Evolutionary conservation across 306 rosid genomes (phyloP).

Genomic region (Hippophae rhamnoides): DNA sequence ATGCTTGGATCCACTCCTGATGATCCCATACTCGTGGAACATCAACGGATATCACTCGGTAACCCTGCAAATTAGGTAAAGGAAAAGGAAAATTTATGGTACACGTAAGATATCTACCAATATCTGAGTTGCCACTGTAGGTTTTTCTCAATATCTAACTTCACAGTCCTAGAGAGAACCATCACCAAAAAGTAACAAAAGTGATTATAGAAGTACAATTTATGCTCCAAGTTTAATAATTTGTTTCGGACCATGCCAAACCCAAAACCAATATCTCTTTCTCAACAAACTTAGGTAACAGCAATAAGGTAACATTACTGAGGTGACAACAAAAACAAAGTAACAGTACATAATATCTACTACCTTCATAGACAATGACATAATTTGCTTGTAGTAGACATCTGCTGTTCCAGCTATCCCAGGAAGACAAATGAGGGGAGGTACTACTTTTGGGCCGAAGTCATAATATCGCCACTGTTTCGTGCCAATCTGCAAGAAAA

Average conservation of each 20-base stretch:
- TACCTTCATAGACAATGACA: constrained; percentile 91
- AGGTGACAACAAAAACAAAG: not conserved
- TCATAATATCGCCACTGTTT: constrained; percentile 97
- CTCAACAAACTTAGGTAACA: constrained; percentile 5
- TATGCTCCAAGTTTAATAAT: too few species aligned
- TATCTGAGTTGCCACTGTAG: too few species aligned
- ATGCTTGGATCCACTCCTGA: constrained; percentile 87
- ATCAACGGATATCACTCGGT: constrained; percentile 89
- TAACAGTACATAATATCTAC: not conserved
- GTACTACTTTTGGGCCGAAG: constrained; percentile 88
- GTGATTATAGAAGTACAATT: too few species aligned
- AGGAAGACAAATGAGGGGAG: constrained; percentile 96
- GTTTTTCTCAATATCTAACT: too few species aligned
- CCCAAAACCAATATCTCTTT: not conserved
- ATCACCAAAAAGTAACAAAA: too few species aligned
- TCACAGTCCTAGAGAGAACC: too few species aligned
- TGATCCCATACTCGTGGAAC: constrained; percentile 94
- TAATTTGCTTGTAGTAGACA: constrained; percentile 93
- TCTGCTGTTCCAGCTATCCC: constrained; percentile 96
- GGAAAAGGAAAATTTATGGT: too few species aligned
- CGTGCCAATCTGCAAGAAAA: constrained; percentile 66
- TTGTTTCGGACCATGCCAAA: too few species aligned
- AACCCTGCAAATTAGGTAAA: constrained; percentile 53
- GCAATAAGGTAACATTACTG: not conserved
- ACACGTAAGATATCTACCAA: too few species aligned